Evolutionary conservation across 225 moss, liverwort and hornwort species (phyloP).

Genomic region (Pseudoscleropodium purum): DNA sequence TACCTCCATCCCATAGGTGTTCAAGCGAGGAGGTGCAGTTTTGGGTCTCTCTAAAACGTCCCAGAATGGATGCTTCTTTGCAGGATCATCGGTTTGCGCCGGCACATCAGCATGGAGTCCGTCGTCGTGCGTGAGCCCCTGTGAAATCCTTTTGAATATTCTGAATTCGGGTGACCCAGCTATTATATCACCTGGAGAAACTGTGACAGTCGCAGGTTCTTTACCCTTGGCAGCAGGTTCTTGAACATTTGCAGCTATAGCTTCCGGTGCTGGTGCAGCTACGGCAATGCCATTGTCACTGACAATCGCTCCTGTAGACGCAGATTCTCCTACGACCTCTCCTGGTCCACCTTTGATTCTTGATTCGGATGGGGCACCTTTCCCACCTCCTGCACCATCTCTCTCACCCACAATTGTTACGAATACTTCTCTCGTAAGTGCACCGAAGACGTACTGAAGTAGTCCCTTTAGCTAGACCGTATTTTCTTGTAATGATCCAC

Average conservation of each 20-base stretch:
- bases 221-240: conserved; percentile 2
- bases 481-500: background rate
- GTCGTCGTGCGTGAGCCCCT: conserved; percentile 19
- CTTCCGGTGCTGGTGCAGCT: background rate
- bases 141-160: conserved; percentile 17
- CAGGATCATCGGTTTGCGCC: conserved; percentile 36
- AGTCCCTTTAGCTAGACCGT: background rate
- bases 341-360: background rate
- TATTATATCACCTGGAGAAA: conserved; percentile 36
- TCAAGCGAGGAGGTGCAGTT: conserved; percentile 48
- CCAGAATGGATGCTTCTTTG: conserved; percentile 37
- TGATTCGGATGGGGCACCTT: background rate
- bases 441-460: background rate
- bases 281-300: background rate
- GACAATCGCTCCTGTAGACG: background rate
- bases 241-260: background rate
- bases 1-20: conserved; percentile 37
- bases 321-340: background rate
- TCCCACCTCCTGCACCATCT: conserved; percentile 17
- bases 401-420: background rate
- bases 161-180: conserved; percentile 11
- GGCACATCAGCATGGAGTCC: conserved; percentile 33
- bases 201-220: background rate
- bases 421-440: background rate
- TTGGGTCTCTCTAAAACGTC: conserved; percentile 37